These are phyloP conservation scores for Samsoniella hepiali DNA, from an alignment of 2,329 filamentous ascomycete genomes.

Conservation along the genomic window DNA sequence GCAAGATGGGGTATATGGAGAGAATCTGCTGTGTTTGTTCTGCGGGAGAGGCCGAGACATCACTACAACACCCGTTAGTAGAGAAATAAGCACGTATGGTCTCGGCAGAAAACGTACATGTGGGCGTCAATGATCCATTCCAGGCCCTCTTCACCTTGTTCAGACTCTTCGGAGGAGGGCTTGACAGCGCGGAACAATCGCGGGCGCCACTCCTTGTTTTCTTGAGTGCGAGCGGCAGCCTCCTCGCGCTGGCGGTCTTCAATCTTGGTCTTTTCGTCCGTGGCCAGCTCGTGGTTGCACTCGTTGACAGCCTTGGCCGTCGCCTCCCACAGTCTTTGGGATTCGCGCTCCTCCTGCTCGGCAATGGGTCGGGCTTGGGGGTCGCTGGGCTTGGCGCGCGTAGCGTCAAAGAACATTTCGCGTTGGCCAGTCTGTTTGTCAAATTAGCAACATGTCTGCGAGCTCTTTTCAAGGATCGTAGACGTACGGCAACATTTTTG, in stretches of 20 bases:
- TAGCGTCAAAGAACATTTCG: constrained; percentile 85
- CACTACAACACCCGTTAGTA: constrained; percentile 25
- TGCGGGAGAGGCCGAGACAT: constrained; percentile 52
- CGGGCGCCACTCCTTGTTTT: constrained; percentile 83
- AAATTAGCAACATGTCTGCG: neutral
- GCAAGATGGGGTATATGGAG: constrained; percentile 78
- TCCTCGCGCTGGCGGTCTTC: constrained; percentile 91
- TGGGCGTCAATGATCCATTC: constrained; percentile 93
- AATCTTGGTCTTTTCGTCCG: constrained; percentile 93
- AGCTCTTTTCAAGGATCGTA: neutral
- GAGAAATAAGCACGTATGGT: too few relatives aligned
- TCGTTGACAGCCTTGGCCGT: constrained; percentile 80
- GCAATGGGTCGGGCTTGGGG: constrained; percentile 72
- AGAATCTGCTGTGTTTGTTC: constrained; percentile 79
- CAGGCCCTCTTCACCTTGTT: constrained; percentile 82
- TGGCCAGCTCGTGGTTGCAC: constrained; percentile 83
- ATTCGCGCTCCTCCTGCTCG: constrained; percentile 88
- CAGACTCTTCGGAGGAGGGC: constrained; percentile 64
- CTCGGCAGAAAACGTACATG: constrained; percentile 55
- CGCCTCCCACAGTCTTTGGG: constrained; percentile 79
- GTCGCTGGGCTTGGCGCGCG: constrained; percentile 69
- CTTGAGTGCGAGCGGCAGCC: constrained; percentile 72
- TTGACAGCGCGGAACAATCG: constrained; percentile 76
- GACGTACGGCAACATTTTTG: constrained; percentile 68
- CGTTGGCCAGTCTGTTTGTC: constrained; percentile 73